Evolutionary conservation across 177 flowering plant genomes (phyloP), one percentile per base, ranked within the genome.

Genomic region (Vitis hybrid): DNA sequence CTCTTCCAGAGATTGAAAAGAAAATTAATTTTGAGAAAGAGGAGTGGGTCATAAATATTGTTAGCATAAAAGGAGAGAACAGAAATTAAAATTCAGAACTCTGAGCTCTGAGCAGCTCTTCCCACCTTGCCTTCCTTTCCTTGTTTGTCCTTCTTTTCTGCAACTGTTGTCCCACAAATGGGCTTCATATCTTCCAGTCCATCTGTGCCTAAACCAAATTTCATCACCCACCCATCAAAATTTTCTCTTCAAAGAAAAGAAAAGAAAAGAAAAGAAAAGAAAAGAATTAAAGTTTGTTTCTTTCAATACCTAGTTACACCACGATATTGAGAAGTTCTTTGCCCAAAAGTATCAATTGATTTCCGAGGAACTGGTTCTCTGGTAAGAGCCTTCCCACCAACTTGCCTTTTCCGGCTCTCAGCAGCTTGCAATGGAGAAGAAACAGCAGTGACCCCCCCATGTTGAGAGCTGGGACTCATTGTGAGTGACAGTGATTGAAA

Each of bases 181-280:
- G 4, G 98, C 98, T 68, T 94, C 98, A 76, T 94, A 94, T 78
- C 98, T 87, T 17, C 98, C 98, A 2, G 98, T 94, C 98, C 98
- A 94, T 68, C 98, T 79, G 84, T 94, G 98, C 80, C 98, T 93
- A 48, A 10, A 19, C 57, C 19, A 70, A 10, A 60, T 23, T 30
- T 14, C 62, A 14, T 26, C 30, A 26, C 30, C 30, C 30, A 26
- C 30, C 30, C 30, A 26, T 65, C 18, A 14, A 61, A 61, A 17
- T 40, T n/a, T 19, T 18, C 30, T 32, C 18, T 19, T 23, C n/a
- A 40, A 40, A 51, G 3, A 17, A 23, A 26, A 51, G 1, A 60
- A 57, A 40, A 30, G 18, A 17, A 17, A 17, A 17, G 18, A 17
- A 17, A 17, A 17, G 60, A 34, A 62, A 49, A 2, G 6, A 40